Evolutionary conservation across 192 early-diverging fungal genomes (phyloP).

Genomic region (Backusella luteola): DNA sequence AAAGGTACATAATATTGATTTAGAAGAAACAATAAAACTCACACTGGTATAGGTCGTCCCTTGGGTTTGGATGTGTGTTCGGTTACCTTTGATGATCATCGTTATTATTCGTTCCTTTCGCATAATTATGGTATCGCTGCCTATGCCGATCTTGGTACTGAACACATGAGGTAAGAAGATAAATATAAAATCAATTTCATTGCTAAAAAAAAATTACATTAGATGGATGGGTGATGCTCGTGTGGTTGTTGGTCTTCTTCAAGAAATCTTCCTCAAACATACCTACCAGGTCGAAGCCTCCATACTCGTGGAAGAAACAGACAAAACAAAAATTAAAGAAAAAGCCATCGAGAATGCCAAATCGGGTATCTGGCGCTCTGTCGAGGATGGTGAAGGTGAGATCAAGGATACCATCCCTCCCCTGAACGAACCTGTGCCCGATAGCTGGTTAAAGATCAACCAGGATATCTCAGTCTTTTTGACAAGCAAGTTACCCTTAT

Average conservation of each 20-base stretch:
- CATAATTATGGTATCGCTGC: slow-evolving; percentile 58
- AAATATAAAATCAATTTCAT: background rate
- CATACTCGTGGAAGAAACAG: slow-evolving; percentile 40
- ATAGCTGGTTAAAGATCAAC: slow-evolving; percentile 39
- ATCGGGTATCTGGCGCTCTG: background rate
- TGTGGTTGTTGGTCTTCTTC: slow-evolving; percentile 38
- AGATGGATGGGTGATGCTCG: slow-evolving; percentile 60
- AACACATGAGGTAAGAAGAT: slow-evolving; percentile 32
- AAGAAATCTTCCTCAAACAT: slow-evolving; percentile 38
- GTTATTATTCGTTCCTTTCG: slow-evolving; percentile 53
- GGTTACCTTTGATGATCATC: slow-evolving; percentile 42
- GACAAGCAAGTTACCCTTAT: slow-evolving; percentile 48
- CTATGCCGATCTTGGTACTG: slow-evolving; percentile 55
- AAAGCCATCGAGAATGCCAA: slow-evolving; percentile 19
- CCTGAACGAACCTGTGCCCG: slow-evolving; percentile 29
- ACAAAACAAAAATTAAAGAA: slow-evolving; percentile 36
- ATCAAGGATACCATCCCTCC: slow-evolving; percentile 20
- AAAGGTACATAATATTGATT: slow-evolving; percentile 28
- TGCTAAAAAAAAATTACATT: background rate
- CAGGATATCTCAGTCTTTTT: slow-evolving; percentile 42
- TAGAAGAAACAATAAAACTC: too few species aligned
- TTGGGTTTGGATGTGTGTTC: slow-evolving; percentile 59
- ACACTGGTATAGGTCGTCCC: background rate
- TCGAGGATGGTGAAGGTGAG: background rate
- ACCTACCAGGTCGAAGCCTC: slow-evolving; percentile 42